Evolutionary conservation across 2,329 filamentous ascomycete species (phyloP).

Genomic region (Xylaria sp.): DNA sequence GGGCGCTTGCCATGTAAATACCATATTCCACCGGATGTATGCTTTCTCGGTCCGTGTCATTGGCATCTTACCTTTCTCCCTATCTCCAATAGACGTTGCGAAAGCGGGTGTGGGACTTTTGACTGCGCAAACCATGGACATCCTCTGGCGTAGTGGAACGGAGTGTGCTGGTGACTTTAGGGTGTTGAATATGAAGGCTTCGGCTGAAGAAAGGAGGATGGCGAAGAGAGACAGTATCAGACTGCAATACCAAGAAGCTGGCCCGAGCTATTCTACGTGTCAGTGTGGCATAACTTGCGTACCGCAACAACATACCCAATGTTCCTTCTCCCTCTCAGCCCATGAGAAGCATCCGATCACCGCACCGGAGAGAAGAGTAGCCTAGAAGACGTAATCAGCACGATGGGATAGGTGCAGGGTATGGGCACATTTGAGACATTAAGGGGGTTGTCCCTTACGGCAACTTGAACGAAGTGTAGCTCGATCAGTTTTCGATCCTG

Average conservation of each 20-base stretch:
- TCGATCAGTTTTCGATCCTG: constrained; percentile 33
- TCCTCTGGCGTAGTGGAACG: background rate
- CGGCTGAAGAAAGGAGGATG: constrained; percentile 37
- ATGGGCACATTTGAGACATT: background rate
- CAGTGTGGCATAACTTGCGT: background rate
- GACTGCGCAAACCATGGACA: constrained; percentile 32
- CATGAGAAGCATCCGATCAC: constrained; percentile 41
- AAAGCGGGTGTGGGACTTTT: background rate
- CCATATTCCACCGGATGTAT: constrained; percentile 39
- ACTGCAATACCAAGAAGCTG: constrained; percentile 33
- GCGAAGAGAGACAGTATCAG: constrained; percentile 38
- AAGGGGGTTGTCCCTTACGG: constrained; percentile 24
- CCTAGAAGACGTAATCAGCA: constrained; percentile 16
- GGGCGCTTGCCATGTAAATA: constrained; percentile 41
- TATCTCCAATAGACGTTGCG: background rate
- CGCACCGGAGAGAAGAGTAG: constrained; percentile 35
- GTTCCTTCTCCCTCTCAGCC: constrained; percentile 28
- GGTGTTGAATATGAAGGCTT: constrained; percentile 37
- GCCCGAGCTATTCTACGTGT: background rate
- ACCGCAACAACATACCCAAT: constrained; percentile 34
- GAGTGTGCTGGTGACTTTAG: constrained; percentile 21
- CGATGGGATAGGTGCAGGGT: too few relatives aligned
- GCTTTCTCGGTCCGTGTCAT: constrained; percentile 22
- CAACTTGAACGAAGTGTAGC: constrained; percentile 35
- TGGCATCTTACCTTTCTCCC: constrained; percentile 15